Conservation (phyloP, 768 basidiomycete species). For the Solioccasus polychromus region DNA sequence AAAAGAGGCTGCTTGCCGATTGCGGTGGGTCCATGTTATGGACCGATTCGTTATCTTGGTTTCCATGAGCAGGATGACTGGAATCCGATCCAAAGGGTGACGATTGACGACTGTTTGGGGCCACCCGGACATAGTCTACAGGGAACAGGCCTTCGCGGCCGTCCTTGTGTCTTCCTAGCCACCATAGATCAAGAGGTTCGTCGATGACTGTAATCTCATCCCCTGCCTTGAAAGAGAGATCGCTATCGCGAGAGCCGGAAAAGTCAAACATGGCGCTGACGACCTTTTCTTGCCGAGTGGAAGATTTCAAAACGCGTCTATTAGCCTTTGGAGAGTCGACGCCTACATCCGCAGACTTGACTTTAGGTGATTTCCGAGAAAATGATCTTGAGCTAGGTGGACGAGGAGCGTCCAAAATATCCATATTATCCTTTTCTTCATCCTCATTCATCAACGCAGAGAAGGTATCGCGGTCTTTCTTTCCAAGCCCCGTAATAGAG, state of each 20-base stretch:
- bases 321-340: constrained; percentile 27
- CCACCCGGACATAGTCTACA: constrained; percentile 61
- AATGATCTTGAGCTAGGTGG: constrained; percentile 36
- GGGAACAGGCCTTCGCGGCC: constrained; percentile 83
- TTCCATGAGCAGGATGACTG: constrained; percentile 5
- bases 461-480: constrained; percentile 63
- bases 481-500: constrained; percentile 54
- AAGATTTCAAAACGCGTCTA: constrained; percentile 47
- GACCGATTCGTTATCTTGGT: constrained; percentile 22
- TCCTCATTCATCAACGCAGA: constrained; percentile 51
- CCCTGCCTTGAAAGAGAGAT: constrained; percentile 71
- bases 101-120: constrained; percentile 19
- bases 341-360: constrained; percentile 21
- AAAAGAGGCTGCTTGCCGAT: constrained; percentile 20
- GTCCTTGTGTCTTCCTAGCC: constrained; percentile 69
- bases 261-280: constrained; percentile 79
- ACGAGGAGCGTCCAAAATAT: constrained; percentile 28
- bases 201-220: constrained; percentile 73
- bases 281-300: constrained; percentile 45
- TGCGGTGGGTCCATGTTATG: constrained; percentile 22
- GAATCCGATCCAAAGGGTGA: constrained; percentile 35
- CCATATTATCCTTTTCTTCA: constrained; percentile 24
- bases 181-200: constrained; percentile 89
- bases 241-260: constrained; percentile 68
- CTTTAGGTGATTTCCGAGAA: constrained; percentile 27